Evolutionary conservation across 805 yeast genomes (phyloP).

Genomic region (Wickerhamomyces bovis): DNA sequence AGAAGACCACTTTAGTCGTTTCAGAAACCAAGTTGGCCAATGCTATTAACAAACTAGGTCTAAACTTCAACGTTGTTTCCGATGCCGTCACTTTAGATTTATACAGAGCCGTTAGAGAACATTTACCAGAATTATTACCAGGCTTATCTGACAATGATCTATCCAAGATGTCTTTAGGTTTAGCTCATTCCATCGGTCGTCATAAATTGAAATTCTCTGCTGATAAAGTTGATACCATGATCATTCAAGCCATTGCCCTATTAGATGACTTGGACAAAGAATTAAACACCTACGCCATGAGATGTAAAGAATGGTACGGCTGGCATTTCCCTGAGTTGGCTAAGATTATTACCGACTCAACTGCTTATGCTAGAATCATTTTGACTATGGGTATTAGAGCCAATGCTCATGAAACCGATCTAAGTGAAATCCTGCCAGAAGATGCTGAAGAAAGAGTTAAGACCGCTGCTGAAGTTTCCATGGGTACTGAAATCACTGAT

Average conservation of each 20-base stretch:
- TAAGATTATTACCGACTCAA: constrained; percentile 91
- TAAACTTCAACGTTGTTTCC: constrained; percentile 81
- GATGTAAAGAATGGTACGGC: constrained; percentile 99
- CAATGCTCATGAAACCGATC: constrained; percentile 84
- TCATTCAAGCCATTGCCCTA: constrained; percentile 96
- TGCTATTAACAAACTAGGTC: constrained; percentile 89
- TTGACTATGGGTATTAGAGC: constrained; percentile 92
- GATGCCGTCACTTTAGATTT: constrained; percentile 94
- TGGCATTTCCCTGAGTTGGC: constrained; percentile 99
- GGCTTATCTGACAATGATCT: constrained; percentile 83
- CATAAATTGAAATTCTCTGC: constrained; percentile 96
- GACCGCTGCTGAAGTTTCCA: constrained; percentile 95
- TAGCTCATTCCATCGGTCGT: constrained; percentile 98
- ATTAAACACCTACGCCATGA: constrained; percentile 96
- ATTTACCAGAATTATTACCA: constrained; percentile 89
- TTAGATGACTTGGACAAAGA: constrained; percentile 97
- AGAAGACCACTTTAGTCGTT: constrained; percentile 82
- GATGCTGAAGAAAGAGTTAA: constrained; percentile 89
- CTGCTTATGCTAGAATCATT: constrained; percentile 92
- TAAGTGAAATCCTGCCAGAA: constrained; percentile 87
- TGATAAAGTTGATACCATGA: constrained; percentile 98
- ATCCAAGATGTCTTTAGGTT: constrained; percentile 94
- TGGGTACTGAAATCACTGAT: constrained; percentile 98
- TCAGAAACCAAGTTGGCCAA: constrained; percentile 95
- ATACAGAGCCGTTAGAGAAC: constrained; percentile 91